Evolutionary conservation across 495 filamentous ascomycete species (phyloP), one percentile per base, ranked within the genome.

Genomic region (Penicillium argentinense): DNA sequence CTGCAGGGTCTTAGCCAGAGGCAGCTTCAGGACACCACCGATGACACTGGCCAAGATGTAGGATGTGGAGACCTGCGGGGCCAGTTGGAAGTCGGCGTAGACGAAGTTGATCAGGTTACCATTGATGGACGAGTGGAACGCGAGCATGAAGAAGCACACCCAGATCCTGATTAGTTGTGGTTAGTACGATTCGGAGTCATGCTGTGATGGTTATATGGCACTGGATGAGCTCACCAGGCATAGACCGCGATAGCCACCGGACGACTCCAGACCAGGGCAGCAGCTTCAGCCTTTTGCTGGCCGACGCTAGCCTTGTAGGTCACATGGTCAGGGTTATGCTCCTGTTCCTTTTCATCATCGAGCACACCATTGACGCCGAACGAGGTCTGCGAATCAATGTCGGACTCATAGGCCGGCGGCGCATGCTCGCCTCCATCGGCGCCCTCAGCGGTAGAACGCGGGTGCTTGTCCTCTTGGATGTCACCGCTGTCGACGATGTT

Each of bases 1-100:
- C 57, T 88, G 84, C 39, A 88, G 62, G 22, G 86, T 72, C 57
- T 87, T 86, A 24, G 82, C 84, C 9, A 86, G 63, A 4, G 84
- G 76, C n/a, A 88, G 67, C 51, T 84, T 84, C n/a, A 78, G 56
- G 24, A 87, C 70, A 36, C 84, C 86, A 42, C 78, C 80, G 44
- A 88, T 77, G 39, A 88, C 79, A 59, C 51, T 67, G 14, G 66
- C 47, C 9, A 74, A 27, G 36, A 74, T 66, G 33, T 57, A 62
- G 7, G 69, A 51, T 0, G 66, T 69, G 3, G 61, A 63, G 14
- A 69, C 59, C 30, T 70, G 64, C 9, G 72, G 69, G 6, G 69
- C 71, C 2, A 56, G 27, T 4, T 48, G 17, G 41, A 75, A 75
- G 11, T 47, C 39, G 13, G 67, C 58, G 34, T 61, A 71, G 8